Evolutionary conservation across 306 rosid genomes (phyloP).

Genomic region (Sphenostylis stenocarpa): DNA sequence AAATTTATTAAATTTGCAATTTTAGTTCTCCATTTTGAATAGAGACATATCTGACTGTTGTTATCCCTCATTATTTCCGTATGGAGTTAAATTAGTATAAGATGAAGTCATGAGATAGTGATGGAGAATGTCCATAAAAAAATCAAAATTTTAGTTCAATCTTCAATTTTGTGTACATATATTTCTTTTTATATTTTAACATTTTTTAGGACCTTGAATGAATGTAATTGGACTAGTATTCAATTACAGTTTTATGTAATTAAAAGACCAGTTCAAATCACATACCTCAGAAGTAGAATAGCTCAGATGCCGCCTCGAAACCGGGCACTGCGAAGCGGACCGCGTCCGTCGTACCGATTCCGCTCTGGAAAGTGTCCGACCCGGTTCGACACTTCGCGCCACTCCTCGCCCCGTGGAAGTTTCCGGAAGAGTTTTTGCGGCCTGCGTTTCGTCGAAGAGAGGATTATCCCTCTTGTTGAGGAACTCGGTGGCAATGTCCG

Average conservation of each 20-base stretch:
- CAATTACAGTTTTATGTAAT: background rate
- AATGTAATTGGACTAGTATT: too few relatives aligned
- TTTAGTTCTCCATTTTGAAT: too few relatives aligned
- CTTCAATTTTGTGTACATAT: too few relatives aligned
- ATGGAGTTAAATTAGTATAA: too few relatives aligned
- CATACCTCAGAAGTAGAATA: constrained; percentile 66
- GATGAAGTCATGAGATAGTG: too few relatives aligned
- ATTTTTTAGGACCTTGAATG: too few relatives aligned
- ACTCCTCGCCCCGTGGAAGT: constrained; percentile 21
- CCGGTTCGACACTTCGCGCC: constrained; percentile 17
- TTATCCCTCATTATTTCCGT: too few relatives aligned
- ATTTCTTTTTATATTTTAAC: too few relatives aligned
- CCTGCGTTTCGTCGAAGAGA: constrained; percentile 47
- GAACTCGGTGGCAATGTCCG: constrained; percentile 50
- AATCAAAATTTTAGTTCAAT: too few relatives aligned
- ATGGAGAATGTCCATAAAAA: too few relatives aligned
- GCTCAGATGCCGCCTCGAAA: constrained; percentile 41
- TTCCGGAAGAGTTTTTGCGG: constrained; percentile 15
- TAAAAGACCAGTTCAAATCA: background rate
- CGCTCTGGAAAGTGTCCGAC: constrained; percentile 46
- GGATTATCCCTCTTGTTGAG: constrained; percentile 87
- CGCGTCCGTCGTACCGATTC: constrained; percentile 56
- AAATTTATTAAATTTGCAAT: too few relatives aligned
- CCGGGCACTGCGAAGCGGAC: constrained; percentile 63
- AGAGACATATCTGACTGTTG: too few relatives aligned